Percentiles rank a stretch among this genome's conserved stretches.
Conservation (phyloP, 2,329 filamentous ascomycete genomes). For the Fusarium xyrophilum region DNA sequence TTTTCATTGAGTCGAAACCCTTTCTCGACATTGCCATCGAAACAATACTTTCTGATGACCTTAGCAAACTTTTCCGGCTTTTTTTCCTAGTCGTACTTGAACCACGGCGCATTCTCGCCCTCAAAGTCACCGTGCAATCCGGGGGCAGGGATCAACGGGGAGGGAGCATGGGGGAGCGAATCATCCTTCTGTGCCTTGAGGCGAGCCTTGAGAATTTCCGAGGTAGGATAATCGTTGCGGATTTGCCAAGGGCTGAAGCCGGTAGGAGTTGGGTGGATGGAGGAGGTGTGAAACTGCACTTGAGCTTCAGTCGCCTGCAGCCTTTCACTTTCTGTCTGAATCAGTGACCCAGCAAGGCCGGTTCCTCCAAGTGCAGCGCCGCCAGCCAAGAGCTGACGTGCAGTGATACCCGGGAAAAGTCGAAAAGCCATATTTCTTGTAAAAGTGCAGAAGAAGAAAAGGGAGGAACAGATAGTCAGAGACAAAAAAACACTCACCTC, state of each 20-base stretch:
- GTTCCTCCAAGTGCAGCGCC: not conserved
- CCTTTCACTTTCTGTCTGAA: not conserved
- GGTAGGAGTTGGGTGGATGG: not conserved
- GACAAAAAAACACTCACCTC: accelerated
- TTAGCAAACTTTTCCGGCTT: not conserved
- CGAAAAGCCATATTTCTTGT: not conserved
- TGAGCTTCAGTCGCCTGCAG: not conserved
- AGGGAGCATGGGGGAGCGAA: not conserved
- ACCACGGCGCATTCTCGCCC: not conserved
- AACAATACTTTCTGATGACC: not conserved
- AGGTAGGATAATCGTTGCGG: not conserved
- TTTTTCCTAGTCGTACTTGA: not conserved
- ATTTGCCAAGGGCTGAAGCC: not conserved
- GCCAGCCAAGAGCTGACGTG: not conserved
- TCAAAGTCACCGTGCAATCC: not conserved
- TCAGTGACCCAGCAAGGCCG: not conserved
- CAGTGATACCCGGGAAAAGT: not conserved
- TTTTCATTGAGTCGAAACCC: not conserved
- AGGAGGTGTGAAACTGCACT: not conserved
- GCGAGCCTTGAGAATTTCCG: not conserved
- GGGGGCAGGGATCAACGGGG: not conserved
- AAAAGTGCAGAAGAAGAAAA: accelerated
- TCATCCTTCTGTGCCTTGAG: not conserved
- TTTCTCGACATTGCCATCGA: not conserved
- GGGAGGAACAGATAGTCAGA: not conserved